Evolutionary conservation across 1,139 yeast species (phyloP), one percentile per base, ranked within the genome.

Genomic region (Saccharomyces hybrid): DNA sequence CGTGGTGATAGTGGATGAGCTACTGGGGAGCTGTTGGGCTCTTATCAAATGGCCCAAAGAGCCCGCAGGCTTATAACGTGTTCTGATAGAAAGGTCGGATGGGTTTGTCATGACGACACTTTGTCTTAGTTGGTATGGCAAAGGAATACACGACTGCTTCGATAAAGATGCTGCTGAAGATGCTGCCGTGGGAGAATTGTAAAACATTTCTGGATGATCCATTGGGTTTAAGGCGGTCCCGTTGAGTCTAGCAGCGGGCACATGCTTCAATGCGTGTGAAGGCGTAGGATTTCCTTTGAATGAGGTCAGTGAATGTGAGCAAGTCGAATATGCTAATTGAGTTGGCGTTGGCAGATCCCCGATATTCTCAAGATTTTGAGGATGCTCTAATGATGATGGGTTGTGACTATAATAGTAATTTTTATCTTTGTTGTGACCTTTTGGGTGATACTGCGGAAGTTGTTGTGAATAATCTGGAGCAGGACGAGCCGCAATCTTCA

Each of bases 51-150:
- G 64, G 42, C 71, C 61, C 32, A 77, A 71, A 0, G 80, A 70
- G 14, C 90, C 90, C 12, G 89, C 89, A 1, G 91, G 90, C 67
- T 79, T 82, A 69, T 77, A 84, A 50, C 77, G 75, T 57, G 82
- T 76, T 53, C 73, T 78, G 59, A 78, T 77, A 4, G 63, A 77
- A 57, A 86, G 80, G 55, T 82, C 87, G 2, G 82, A 83, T 1
- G 91, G 89, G 62, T 85, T 82, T 59, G 83, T 76, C 89, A 86
- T 84, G 21, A 82, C 88, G 50, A 86, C 84, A 38, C 89, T 83
- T 46, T 84, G 78, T 68, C 90, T 76, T 47, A 78, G 66, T 57
- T 75, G 79, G 58, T 75, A 76, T 14, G 82, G 79, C 9, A 53
- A 38, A n/a, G 49, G 53, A 47, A 59, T 52, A 53, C 54, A 60